Evolutionary conservation across 2,329 filamentous ascomycete species (phyloP).

Genomic region (Aspergillus transmontanensis): DNA sequence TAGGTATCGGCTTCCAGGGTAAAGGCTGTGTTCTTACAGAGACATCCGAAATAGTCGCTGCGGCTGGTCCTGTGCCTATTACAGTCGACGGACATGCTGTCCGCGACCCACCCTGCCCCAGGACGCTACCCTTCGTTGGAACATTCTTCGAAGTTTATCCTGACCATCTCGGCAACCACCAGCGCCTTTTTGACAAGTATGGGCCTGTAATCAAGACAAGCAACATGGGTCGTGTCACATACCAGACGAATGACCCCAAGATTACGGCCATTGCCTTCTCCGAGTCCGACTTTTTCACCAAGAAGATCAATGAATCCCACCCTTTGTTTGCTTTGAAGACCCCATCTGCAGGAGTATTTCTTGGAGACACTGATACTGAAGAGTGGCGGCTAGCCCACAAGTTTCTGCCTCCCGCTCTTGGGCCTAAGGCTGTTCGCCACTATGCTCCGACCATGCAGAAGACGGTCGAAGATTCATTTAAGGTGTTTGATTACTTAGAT

Average conservation of each 20-base stretch:
- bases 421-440: constrained; percentile 62
- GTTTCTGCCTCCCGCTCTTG: constrained; percentile 61
- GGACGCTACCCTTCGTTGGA: constrained; percentile 45
- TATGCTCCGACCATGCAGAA: constrained; percentile 63
- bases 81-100: constrained; percentile 30
- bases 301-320: no score
- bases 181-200: constrained; percentile 56
- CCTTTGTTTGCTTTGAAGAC: constrained; percentile 12
- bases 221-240: constrained; percentile 54
- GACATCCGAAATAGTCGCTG: no score
- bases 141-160: constrained; percentile 60
- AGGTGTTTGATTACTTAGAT: constrained; percentile 53
- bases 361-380: constrained; percentile 35
- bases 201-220: constrained; percentile 56
- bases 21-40: not conserved
- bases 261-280: constrained; percentile 50
- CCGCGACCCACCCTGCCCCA: constrained; percentile 24
- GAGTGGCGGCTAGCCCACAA: constrained; percentile 56
- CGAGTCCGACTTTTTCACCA: no score
- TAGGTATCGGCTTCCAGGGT: not conserved
- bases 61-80: constrained; percentile 18
- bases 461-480: constrained; percentile 55
- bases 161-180: constrained; percentile 60
- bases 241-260: constrained; percentile 55
- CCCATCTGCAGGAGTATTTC: constrained; percentile 28